phyloP scores from a whole-genome alignment of 1,139 yeast genomes.

The Nakaseomyces bracarensis region DNA sequence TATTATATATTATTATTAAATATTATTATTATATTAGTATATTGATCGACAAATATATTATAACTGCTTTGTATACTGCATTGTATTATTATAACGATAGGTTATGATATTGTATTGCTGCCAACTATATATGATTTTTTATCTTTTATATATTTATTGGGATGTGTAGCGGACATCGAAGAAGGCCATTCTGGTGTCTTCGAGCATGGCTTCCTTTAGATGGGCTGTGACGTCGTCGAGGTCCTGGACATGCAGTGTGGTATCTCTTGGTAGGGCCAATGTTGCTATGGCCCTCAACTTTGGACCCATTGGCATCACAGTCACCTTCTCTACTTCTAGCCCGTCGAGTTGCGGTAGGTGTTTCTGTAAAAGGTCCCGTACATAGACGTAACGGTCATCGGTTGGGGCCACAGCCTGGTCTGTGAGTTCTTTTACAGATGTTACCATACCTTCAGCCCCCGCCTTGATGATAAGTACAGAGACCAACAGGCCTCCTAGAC shows the following conservation, averaged over 20 bases:
- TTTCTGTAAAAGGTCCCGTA: slow-evolving; percentile 36
- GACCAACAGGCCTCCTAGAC: slow-evolving; percentile 83
- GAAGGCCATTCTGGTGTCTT: neutral
- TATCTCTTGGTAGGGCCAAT: neutral
- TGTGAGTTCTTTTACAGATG: slow-evolving; percentile 65
- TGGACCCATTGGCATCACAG: slow-evolving; percentile 64
- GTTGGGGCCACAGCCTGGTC: slow-evolving; percentile 45
- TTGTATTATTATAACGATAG: too few relatives aligned
- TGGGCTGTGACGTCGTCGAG: neutral
- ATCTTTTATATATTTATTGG: neutral
- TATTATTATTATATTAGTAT: too few relatives aligned
- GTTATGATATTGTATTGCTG: too few relatives aligned
- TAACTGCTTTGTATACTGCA: too few relatives aligned
- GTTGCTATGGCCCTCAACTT: slow-evolving; percentile 28
- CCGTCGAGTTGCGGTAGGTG: slow-evolving; percentile 20
- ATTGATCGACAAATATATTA: too few relatives aligned
- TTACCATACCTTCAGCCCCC: slow-evolving; percentile 65
- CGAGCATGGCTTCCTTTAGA: neutral
- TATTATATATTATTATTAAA: too few relatives aligned
- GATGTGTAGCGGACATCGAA: slow-evolving; percentile 2
- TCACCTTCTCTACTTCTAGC: slow-evolving; percentile 37
- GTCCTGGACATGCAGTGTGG: neutral
- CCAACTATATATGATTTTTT: slow-evolving; percentile 1
- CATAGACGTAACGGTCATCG: slow-evolving; percentile 37
- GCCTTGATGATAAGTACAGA: slow-evolving; percentile 76